Conservation (phyloP, 768 basidiomycete genomes). For the Sporobolomyces roseus region DNA sequence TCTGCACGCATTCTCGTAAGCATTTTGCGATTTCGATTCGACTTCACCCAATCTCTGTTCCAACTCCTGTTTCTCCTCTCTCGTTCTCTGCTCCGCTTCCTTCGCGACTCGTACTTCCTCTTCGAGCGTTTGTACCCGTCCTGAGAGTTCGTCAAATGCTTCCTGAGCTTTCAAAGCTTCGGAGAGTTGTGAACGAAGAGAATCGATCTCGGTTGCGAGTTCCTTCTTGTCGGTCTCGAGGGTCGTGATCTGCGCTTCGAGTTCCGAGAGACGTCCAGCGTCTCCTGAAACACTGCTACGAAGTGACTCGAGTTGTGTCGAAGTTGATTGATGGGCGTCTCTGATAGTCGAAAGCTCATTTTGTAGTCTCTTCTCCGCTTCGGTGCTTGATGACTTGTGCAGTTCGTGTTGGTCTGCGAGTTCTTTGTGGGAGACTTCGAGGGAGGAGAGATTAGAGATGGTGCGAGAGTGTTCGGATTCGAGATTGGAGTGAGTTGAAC, state of each 20-base stretch:
- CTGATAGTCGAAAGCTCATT: neutral
- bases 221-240: neutral
- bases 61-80: neutral
- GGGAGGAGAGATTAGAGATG: neutral
- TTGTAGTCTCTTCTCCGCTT: too few relatives aligned
- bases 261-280: neutral
- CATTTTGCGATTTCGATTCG: neutral
- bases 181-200: neutral
- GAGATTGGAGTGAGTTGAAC: neutral
- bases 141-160: neutral
- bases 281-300: too few relatives aligned
- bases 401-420: neutral
- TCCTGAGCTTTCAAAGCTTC: neutral
- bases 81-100: neutral
- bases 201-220: neutral
- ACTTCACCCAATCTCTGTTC: neutral
- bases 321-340: neutral
- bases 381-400: too few relatives aligned
- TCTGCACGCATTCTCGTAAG: conserved; percentile 8
- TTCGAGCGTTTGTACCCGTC: neutral
- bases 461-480: neutral
- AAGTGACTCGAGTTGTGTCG: neutral
- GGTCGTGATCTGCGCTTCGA: neutral
- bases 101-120: neutral
- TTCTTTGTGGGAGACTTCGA: neutral